Base-by-base conservation (phyloP, 2,329 filamentous ascomycete genomes). In the Diaporthe aspalathi region DNA sequence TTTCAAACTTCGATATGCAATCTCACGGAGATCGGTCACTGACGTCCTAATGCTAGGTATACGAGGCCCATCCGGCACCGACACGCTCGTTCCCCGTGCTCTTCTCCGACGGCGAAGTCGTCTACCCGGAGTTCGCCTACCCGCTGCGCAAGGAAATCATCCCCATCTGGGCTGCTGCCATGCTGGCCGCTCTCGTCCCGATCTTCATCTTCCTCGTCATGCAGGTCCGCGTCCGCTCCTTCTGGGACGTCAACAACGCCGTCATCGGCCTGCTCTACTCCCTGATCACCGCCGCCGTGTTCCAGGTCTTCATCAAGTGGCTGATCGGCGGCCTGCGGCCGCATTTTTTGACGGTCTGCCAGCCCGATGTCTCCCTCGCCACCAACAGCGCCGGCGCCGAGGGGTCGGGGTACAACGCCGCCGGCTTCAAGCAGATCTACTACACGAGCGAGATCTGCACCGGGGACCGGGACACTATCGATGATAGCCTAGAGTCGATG, bases 291-390 rank as follows among this genome's bases (percentile, higher is more conserved):
- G 90, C 90, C 4, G 90, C 91, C n/a, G 88, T 94, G 63, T 93
- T 94, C 82, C 92, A 94, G 77, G 91, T 94, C 74, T 91, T 93
- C 77, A 76, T 94, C 78, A 94, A 94, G 81, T 91, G 88, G 87
- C 86, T 94, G 52, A 93, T 94, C 73, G 92, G 92, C 17, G 92
- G 91, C 17, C 82, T 92, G 24, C 87, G 91, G n/a, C 92, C 92
- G 1, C 90, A 93, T 79, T 94, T 93, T 82, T 85, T 94, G 24
- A 85, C 84, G 27, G 91, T 92, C 67, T 94, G 91, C 85, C 87
- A 91, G 79, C 92, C 91, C 0, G 85, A 86, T 70, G 77, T 88
- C n/a, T 81, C 81, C 4, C 80, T 80, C 0, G 79, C 80, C 17
- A 81, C 83, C 56, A 79, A 80, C 45, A 81, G 80, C 5, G 75